Conservation (phyloP, 2,329 filamentous ascomycete genomes). For the Trichoderma sp. region DNA sequence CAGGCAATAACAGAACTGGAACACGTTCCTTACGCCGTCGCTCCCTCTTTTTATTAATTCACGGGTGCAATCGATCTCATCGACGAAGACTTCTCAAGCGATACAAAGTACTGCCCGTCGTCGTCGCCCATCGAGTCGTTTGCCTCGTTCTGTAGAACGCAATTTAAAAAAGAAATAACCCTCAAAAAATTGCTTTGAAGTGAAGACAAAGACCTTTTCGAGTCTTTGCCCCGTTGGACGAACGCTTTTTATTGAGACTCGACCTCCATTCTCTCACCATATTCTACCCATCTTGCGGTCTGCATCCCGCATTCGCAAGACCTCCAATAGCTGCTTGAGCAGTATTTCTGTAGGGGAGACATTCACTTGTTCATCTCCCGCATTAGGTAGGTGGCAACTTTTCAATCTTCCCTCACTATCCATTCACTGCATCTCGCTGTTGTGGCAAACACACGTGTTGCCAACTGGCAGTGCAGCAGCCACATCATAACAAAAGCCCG, state of each 20-base stretch:
- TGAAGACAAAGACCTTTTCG: slow-evolving; percentile 38
- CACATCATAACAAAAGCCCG: slow-evolving; percentile 30
- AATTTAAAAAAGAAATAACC: slow-evolving; percentile 31
- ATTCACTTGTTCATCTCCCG: slow-evolving; percentile 98
- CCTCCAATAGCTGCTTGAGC: slow-evolving; percentile 38
- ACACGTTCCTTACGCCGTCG: slow-evolving; percentile 47
- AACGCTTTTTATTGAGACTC: slow-evolving; percentile 19
- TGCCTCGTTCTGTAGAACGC: slow-evolving; percentile 45
- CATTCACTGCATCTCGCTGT: slow-evolving; percentile 27
- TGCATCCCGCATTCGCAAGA: slow-evolving; percentile 34
- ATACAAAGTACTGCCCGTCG: slow-evolving; percentile 36
- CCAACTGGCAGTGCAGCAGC: slow-evolving; percentile 15
- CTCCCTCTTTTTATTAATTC: slow-evolving; percentile 30
- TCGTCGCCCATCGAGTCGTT: slow-evolving; percentile 36
- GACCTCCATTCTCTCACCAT: slow-evolving; percentile 22
- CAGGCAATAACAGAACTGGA: slow-evolving; percentile 45
- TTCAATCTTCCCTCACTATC: slow-evolving; percentile 28
- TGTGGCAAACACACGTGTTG: slow-evolving; percentile 23
- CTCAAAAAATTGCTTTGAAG: slow-evolving; percentile 35
- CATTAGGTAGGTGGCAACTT: slow-evolving; percentile 60
- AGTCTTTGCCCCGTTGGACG: slow-evolving; percentile 28
- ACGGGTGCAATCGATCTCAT: slow-evolving; percentile 42
- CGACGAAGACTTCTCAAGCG: slow-evolving; percentile 41
- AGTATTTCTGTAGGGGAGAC: slow-evolving; percentile 73
- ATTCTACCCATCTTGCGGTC: slow-evolving; percentile 27